Evolutionary conservation across 495 filamentous ascomycete species (phyloP).

Genomic region (Sordaria brevicollis): DNA sequence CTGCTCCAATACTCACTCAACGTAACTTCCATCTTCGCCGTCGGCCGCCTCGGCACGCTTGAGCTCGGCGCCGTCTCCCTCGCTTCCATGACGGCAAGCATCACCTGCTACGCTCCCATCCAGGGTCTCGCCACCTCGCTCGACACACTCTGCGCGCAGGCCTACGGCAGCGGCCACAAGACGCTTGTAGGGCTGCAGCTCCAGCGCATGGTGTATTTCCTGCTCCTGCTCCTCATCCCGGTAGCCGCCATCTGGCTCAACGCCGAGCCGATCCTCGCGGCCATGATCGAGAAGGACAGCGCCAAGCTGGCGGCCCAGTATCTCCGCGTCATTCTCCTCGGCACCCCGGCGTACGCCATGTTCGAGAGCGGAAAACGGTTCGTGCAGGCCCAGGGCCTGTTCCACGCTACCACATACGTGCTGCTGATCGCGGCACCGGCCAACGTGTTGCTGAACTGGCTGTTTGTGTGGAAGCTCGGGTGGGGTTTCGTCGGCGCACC

Average conservation of each 20-base stretch:
- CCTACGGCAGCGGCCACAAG: constrained; percentile 61
- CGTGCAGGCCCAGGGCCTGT: constrained; percentile 63
- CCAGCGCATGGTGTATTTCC: constrained; percentile 60
- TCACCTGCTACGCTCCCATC: constrained; percentile 62
- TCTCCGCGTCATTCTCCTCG: constrained; percentile 51
- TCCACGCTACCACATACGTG: constrained; percentile 57
- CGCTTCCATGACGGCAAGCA: constrained; percentile 64
- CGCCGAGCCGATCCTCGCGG: constrained; percentile 45
- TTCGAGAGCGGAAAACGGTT: constrained; percentile 67
- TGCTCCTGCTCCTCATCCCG: constrained; percentile 51
- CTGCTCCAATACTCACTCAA: constrained; percentile 66
- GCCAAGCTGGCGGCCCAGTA: constrained; percentile 59
- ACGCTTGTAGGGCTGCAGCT: constrained; percentile 61
- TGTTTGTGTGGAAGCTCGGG: constrained; percentile 63
- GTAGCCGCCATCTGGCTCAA: constrained; percentile 50
- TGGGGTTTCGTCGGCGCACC: constrained; percentile 82
- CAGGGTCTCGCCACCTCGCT: constrained; percentile 62
- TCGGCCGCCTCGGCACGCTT: constrained; percentile 51
- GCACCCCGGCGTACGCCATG: constrained; percentile 55
- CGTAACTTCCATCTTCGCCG: constrained; percentile 59
- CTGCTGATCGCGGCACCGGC: constrained; percentile 56
- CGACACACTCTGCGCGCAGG: constrained; percentile 67
- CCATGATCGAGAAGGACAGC: constrained; percentile 48
- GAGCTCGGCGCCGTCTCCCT: constrained; percentile 56
- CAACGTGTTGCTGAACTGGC: constrained; percentile 57